Percentiles rank a stretch among this genome's conserved stretches.
phyloP scores from a whole-genome alignment of 495 filamentous ascomycete genomes.

The Podospora didyma region DNA sequence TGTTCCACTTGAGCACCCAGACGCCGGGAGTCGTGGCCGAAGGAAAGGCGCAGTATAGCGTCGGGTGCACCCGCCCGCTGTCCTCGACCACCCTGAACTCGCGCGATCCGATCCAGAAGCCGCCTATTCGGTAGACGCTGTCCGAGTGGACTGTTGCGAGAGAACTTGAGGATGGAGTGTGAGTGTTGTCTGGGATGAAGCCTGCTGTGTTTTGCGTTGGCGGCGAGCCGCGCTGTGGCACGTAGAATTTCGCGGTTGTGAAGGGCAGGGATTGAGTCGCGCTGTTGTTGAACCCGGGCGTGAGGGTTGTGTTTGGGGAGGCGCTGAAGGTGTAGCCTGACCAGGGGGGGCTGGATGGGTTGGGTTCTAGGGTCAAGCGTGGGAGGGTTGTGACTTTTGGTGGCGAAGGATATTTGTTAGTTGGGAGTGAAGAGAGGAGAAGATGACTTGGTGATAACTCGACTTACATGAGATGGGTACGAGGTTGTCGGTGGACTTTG shows the following conservation, averaged over 20 bases:
- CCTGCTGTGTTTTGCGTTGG: background rate
- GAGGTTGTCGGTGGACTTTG: background rate
- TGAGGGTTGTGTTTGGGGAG: background rate
- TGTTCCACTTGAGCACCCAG: constrained; percentile 7
- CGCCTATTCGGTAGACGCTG: background rate
- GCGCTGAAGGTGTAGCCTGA: constrained; percentile 1
- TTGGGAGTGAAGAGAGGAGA: background rate
- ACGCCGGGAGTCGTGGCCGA: background rate
- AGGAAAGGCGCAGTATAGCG: constrained; percentile 8
- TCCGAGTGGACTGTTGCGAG: no score
- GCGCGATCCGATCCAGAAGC: background rate
- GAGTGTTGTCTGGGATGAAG: background rate
- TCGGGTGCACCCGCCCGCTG: background rate
- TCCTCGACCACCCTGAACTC: background rate
- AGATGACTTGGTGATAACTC: background rate
- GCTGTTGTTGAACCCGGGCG: background rate
- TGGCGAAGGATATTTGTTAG: background rate
- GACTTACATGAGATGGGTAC: background rate
- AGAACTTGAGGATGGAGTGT: background rate
- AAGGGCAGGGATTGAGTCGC: background rate
- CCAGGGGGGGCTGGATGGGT: background rate
- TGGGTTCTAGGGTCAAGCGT: background rate
- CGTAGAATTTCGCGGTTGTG: background rate
- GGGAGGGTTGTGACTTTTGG: background rate
- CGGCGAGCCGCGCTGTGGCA: background rate